Percentiles rank a stretch among this genome's conserved stretches.
These are phyloP conservation scores for Colletotrichum coccodes DNA, from an alignment of 2,329 filamentous ascomycete genomes.

Conservation along the genomic window DNA sequence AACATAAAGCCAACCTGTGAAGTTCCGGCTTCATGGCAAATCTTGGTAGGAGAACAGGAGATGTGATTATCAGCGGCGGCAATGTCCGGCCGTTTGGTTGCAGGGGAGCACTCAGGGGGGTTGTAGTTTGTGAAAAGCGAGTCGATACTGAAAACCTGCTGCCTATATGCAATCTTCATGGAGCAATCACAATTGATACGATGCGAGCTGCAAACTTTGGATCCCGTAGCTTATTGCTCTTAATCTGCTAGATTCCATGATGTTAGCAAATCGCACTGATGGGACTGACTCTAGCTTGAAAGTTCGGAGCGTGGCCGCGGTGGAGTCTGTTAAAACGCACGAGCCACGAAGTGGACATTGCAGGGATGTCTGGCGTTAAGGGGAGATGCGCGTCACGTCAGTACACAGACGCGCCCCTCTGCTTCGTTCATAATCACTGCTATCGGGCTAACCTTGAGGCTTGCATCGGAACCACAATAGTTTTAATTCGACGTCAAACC, in stretches of 20 bases:
- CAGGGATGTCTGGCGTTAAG: neutral
- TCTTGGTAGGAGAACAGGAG: neutral
- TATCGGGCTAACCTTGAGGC: neutral
- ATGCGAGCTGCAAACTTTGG: neutral
- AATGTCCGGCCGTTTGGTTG: neutral
- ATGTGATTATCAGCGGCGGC: neutral
- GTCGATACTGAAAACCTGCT: neutral
- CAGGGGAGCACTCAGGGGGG: neutral
- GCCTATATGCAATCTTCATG: too few species aligned
- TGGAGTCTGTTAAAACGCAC: neutral
- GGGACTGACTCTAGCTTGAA: neutral
- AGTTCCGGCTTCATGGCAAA: neutral
- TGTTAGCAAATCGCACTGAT: neutral
- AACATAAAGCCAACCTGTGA: neutral
- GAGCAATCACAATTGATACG: neutral
- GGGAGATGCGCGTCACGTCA: neutral
- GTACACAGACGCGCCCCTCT: slow-evolving; percentile 27
- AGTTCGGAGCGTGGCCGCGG: neutral
- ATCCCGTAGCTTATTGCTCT: neutral
- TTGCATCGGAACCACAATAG: neutral
- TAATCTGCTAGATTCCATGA: neutral
- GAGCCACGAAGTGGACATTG: neutral
- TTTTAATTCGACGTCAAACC: neutral
- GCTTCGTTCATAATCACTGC: neutral
- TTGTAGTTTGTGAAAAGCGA: neutral